These are phyloP conservation scores for Massarina eburnea DNA, from an alignment of 2,329 filamentous ascomycete species.

Conservation along the genomic window DNA sequence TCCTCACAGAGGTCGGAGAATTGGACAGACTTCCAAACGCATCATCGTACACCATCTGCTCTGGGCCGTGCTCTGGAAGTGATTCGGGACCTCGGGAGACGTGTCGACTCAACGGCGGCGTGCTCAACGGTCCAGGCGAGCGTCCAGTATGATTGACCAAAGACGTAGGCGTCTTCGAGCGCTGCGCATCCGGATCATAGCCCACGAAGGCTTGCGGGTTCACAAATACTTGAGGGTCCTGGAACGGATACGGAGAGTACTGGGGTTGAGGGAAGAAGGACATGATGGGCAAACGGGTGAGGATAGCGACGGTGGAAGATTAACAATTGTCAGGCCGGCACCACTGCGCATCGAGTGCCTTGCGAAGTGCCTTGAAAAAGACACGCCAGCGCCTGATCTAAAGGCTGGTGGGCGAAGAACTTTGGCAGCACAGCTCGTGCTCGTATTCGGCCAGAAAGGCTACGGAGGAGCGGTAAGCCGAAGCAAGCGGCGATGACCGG, in stretches of 20 bases:
- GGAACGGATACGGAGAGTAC: conserved; percentile 25
- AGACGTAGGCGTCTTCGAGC: conserved; percentile 40
- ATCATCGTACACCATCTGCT: conserved; percentile 36
- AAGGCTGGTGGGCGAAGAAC: conserved; percentile 24
- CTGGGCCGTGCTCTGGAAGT: conserved; percentile 28
- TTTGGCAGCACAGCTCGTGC: conserved; percentile 20
- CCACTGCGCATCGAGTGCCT: conserved; percentile 29
- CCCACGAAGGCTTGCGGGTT: conserved; percentile 23
- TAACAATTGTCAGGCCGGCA: conserved; percentile 17
- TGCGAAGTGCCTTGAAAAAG: conserved; percentile 25
- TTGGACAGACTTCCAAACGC: conserved; percentile 29
- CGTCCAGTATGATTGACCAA: conserved; percentile 36
- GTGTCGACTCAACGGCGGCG: conserved; percentile 35
- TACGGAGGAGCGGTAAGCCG: conserved; percentile 21
- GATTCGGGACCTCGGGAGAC: conserved; percentile 33
- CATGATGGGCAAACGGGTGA: conserved; percentile 32
- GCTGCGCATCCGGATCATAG: conserved; percentile 23
- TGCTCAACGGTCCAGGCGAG: conserved; percentile 38
- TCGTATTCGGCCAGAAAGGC: conserved; percentile 20
- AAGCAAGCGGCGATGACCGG: conserved; percentile 22
- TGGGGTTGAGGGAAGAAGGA: conserved; percentile 23
- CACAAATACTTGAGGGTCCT: conserved; percentile 23
- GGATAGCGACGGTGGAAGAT: conserved; percentile 19
- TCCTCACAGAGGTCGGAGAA: conserved; percentile 39
- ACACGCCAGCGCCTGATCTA: conserved; percentile 25